A percentile compares a stretch with the other conserved stretches of the same genome.
phyloP scores from a whole-genome alignment of 192 early-diverging fungal genomes.

The Haplosporangium gracile region DNA sequence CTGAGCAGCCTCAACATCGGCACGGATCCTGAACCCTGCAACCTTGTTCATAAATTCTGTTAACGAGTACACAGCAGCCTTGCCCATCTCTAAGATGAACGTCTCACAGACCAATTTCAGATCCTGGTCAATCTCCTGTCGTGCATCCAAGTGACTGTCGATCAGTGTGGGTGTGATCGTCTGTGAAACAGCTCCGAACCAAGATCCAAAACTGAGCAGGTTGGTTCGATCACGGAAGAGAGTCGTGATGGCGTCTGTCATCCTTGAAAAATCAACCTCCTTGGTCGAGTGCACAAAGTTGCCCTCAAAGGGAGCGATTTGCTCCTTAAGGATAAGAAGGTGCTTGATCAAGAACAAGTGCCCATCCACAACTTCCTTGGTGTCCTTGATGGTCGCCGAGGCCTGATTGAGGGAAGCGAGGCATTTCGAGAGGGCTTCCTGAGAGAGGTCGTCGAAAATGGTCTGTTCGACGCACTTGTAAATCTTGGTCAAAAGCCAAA shows the following conservation, averaged over 20 bases:
- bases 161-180: conserved; percentile 65
- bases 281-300: conserved; percentile 80
- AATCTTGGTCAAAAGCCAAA: conserved; percentile 86
- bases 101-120: conserved; percentile 82
- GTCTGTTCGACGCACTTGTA: conserved; percentile 76
- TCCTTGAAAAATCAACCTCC: conserved; percentile 73
- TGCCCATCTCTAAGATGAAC: conserved; percentile 79
- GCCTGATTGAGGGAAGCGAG: conserved; percentile 63
- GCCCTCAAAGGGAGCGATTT: conserved; percentile 83
- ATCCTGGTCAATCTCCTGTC: conserved; percentile 74
- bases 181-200: conserved; percentile 53
- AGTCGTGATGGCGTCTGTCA: conserved; percentile 63
- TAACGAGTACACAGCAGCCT: conserved; percentile 72
- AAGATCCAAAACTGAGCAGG: conserved; percentile 54
- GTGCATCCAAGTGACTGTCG: conserved; percentile 60
- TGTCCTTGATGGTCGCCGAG: conserved; percentile 31
- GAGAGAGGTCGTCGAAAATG: conserved; percentile 90
- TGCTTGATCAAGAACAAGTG: conserved; percentile 91
- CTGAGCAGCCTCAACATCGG: conserved; percentile 52
- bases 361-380: conserved; percentile 71
- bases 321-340: conserved; percentile 85
- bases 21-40: conserved; percentile 66
- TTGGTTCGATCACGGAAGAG: conserved; percentile 43
- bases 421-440: conserved; percentile 85
- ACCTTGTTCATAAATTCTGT: conserved; percentile 77